Evolutionary conservation across 1,284 basidiomycete genomes (phyloP).

Genomic region (Apiotrichum veenhuisii): DNA sequence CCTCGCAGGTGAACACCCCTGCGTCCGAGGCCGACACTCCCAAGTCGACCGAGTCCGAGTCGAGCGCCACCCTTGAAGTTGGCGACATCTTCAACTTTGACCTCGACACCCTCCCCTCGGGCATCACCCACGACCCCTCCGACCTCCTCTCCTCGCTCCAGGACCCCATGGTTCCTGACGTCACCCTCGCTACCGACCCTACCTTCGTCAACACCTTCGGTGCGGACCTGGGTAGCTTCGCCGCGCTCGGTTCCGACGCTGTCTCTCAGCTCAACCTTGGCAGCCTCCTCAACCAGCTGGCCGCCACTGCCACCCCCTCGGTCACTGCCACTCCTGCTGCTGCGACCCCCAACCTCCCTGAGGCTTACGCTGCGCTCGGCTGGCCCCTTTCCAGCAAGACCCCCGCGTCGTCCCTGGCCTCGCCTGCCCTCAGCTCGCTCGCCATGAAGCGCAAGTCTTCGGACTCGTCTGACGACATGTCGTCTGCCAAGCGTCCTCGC

Average conservation of each 20-base stretch:
- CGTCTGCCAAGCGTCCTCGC: constrained; percentile 27
- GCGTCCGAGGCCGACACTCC: constrained; percentile 16
- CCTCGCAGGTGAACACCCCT: constrained; percentile 10
- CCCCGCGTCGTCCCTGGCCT: not conserved
- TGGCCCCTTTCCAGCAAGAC: constrained; percentile 17
- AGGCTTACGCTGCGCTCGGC: constrained; percentile 23
- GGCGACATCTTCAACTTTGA: constrained; percentile 20
- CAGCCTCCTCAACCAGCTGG: constrained; percentile 21
- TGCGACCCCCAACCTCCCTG: constrained; percentile 6
- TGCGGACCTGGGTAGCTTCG: constrained; percentile 24
- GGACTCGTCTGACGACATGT: constrained; percentile 20
- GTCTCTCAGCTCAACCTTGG: constrained; percentile 27
- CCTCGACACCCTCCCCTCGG: constrained; percentile 29
- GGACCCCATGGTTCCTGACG: constrained; percentile 16
- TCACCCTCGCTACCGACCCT: constrained; percentile 18
- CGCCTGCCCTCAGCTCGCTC: constrained; percentile 14
- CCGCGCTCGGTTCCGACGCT: constrained; percentile 26
- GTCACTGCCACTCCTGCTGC: constrained; percentile 7
- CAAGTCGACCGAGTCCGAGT: constrained; percentile 37
- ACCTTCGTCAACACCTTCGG: constrained; percentile 28
- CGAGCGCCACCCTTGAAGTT: constrained; percentile 32
- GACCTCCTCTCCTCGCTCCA: constrained; percentile 22
- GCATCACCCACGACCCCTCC: constrained; percentile 31
- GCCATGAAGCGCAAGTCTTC: constrained; percentile 37
- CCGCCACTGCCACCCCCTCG: constrained; percentile 1